Conservation (phyloP, 805 yeast genomes). For the Saturnispora zaruensis region DNA sequence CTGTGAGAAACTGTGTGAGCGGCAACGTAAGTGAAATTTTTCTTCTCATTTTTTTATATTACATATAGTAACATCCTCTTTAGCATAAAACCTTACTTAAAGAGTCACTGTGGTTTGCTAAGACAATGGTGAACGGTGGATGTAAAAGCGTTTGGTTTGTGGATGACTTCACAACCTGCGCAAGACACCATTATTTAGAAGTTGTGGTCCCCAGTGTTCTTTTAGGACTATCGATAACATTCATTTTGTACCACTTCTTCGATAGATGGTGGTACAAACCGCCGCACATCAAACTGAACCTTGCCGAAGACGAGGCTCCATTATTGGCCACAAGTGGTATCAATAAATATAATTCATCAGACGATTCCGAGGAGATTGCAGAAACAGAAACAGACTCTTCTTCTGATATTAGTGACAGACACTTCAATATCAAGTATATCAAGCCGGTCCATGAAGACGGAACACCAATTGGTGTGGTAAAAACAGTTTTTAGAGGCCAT, state of each 20-base stretch:
- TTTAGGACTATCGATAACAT: conserved; percentile 26
- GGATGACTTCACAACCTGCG: conserved; percentile 45
- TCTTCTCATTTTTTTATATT: not conserved
- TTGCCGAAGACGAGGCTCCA: not conserved
- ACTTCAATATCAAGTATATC: conserved; percentile 54
- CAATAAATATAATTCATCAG: not conserved
- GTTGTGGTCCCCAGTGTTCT: conserved; percentile 23
- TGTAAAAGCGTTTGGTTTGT: conserved; percentile 20
- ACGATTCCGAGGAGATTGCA: not conserved
- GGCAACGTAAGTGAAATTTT: not conserved
- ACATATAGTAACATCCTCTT: not conserved
- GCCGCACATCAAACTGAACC: not conserved
- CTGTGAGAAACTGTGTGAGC: not conserved
- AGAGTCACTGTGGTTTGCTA: not conserved
- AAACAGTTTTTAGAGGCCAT: conserved; percentile 38
- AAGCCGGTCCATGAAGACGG: conserved; percentile 51
- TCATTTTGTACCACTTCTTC: conserved; percentile 9
- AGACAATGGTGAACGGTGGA: conserved; percentile 1
- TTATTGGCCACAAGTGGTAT: not conserved
- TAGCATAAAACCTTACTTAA: not conserved
- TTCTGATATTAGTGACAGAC: conserved; percentile 35
- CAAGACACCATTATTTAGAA: conserved; percentile 32
- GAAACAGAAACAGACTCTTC: not conserved
- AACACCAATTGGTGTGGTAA: conserved; percentile 47
- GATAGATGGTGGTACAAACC: not conserved